phyloP scores from a whole-genome alignment of 1,139 yeast genomes.

The Kurtzmaniella quercitrusa region DNA sequence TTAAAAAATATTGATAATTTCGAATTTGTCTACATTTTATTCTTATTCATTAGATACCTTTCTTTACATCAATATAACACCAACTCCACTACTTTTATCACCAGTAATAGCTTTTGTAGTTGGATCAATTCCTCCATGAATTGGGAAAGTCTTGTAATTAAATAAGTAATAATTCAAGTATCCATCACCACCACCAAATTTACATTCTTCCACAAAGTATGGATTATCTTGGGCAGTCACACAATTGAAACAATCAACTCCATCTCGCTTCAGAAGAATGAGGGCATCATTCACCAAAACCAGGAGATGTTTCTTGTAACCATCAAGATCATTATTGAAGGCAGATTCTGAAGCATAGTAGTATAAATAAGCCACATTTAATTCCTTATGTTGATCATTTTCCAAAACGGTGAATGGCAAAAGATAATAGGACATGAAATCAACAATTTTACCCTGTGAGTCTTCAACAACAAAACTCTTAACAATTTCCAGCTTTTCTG shows the following conservation, averaged over 20 bases:
- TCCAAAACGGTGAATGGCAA: conserved; percentile 84
- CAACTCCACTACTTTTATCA: conserved; percentile 71
- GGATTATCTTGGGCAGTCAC: conserved; percentile 88
- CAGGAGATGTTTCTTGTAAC: conserved; percentile 57
- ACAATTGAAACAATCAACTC: conserved; percentile 91
- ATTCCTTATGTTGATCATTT: conserved; percentile 57
- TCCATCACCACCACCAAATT: conserved; percentile 95
- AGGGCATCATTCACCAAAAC: conserved; percentile 71
- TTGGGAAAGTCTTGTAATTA: conserved; percentile 80
- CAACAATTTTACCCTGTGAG: conserved; percentile 65
- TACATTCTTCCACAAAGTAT: conserved; percentile 71
- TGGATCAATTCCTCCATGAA: conserved; percentile 71
- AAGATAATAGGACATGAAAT: conserved; percentile 84
- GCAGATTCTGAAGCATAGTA: conserved; percentile 77
- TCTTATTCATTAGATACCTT: background rate
- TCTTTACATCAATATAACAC: conserved; percentile 72
- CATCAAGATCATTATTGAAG: conserved; percentile 33
- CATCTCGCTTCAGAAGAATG: conserved; percentile 60
- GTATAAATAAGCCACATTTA: conserved; percentile 85
- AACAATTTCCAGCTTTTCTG: conserved; percentile 48
- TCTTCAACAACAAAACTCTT: conserved; percentile 77
- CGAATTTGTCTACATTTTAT: background rate
- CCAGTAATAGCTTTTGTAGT: conserved; percentile 47
- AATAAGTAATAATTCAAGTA: conserved; percentile 84
- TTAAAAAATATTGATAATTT: background rate